These are phyloP conservation scores for Ailanthus altissimus DNA, from an alignment of 345 rosid genomes.

Conservation along the genomic window DNA sequence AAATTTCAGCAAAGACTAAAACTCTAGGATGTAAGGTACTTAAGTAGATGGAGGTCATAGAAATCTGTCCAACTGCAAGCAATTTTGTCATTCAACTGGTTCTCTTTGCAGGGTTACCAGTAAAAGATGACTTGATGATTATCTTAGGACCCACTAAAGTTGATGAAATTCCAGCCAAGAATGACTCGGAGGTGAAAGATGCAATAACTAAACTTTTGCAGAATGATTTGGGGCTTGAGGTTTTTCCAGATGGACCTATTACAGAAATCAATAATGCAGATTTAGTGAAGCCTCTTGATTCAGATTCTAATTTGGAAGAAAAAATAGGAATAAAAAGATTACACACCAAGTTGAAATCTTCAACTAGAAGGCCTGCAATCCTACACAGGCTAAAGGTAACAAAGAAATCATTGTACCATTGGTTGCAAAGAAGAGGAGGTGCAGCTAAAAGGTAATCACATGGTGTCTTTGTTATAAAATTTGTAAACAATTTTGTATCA, in stretches of 20 bases:
- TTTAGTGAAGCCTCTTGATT: conserved; percentile 9
- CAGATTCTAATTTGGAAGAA: conserved; percentile 27
- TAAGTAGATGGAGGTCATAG: too few relatives aligned
- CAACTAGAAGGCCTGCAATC: conserved; percentile 66
- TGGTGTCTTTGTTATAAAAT: conserved; percentile 9
- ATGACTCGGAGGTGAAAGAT: conserved; percentile 45
- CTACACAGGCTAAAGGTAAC: conserved; percentile 67
- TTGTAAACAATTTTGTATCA: background rate
- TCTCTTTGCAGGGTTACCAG: conserved; percentile 54
- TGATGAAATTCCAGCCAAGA: conserved; percentile 29
- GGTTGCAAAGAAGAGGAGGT: conserved; percentile 57
- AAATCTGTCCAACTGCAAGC: background rate
- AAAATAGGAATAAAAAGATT: conserved; percentile 25
- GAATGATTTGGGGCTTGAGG: conserved; percentile 72
- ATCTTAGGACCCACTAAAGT: conserved; percentile 53
- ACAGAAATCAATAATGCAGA: conserved; percentile 4
- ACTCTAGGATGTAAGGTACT: background rate
- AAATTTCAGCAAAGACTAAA: background rate
- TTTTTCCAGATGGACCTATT: conserved; percentile 41
- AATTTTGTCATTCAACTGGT: conserved; percentile 14
- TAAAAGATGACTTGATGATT: conserved; percentile 73
- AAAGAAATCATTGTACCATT: conserved; percentile 55
- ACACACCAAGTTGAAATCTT: conserved; percentile 31
- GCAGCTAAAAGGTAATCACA: conserved; percentile 30
- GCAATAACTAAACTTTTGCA: conserved; percentile 57